Evolutionary conservation across 345 rosid genomes (phyloP).

Genomic region (Populus alba): DNA sequence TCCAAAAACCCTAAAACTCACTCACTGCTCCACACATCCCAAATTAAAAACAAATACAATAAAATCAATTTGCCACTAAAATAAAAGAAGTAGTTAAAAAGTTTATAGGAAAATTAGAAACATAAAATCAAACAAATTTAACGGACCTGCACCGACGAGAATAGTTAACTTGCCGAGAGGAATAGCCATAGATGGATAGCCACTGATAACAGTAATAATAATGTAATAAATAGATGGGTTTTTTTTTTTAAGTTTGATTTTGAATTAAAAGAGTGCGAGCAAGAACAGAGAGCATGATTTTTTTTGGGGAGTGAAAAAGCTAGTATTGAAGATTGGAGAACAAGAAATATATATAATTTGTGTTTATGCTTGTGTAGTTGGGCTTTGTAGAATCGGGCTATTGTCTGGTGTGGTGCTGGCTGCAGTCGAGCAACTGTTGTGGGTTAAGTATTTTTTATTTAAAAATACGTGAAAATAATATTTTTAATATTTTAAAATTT

Average conservation of each 20-base stretch:
- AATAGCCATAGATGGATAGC: conserved; percentile 40
- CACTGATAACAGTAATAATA: not conserved
- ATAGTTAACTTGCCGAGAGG: conserved; percentile 56
- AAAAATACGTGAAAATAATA: too few species aligned
- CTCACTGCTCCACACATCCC: not conserved
- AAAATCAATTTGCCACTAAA: not conserved
- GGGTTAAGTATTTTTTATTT: too few species aligned
- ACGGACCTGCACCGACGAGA: conserved; percentile 60
- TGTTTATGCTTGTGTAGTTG: not conserved
- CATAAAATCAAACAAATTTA: not conserved
- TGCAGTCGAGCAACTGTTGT: not conserved
- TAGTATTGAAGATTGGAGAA: too few species aligned
- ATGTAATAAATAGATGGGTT: not conserved
- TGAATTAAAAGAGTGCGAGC: not conserved
- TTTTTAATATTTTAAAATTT: too few species aligned
- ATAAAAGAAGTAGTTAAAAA: not conserved
- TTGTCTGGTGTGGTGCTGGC: not conserved
- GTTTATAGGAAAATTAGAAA: not conserved
- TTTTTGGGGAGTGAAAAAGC: too few species aligned
- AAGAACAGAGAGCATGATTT: too few species aligned
- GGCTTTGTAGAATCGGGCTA: not conserved
- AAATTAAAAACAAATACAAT: not conserved
- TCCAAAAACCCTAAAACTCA: not conserved
- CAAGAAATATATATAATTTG: not conserved
- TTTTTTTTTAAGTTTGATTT: not conserved